Evolutionary conservation across 2,329 filamentous ascomycete genomes (phyloP), one percentile per base, ranked within the genome.

Genomic region (Sporothrix brasiliensis): DNA sequence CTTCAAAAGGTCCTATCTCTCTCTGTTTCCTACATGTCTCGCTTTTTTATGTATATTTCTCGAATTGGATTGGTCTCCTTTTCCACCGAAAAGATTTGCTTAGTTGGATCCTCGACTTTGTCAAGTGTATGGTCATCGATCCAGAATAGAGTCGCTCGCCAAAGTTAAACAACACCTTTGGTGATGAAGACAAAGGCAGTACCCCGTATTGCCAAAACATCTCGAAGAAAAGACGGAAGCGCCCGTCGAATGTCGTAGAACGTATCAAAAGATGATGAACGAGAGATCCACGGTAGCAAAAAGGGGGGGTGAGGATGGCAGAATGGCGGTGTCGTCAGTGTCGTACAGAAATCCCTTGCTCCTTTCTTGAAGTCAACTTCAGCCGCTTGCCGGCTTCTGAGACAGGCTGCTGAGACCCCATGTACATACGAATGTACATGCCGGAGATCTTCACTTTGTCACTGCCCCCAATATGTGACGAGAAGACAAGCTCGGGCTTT

Each of bases 301-400:
- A 53, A 60, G 21, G 19, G 30, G 34, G 56, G 11, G n/a, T n/a
- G 11, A 21, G n/a, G 21, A 41, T 9, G 58, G 39, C 34, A 34
- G 34, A 63, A 63, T 47, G 58, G 39, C 58, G 58, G 58, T 63
- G 58, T 63, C 58, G 58, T 19, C 58, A 4, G 39, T 47, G 58
- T 47, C 44, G 44, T 7, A 50, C 61, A 65, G 61, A 50, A 16
- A 49, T 11, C n/a, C 58, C 13, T 47, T 47, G 39, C 24, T 16
- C 34, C 44, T 50, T 47, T n/a, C 39, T 44, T 61, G n/a, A 24
- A 2, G n/a, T 63, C 39, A 63, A 47, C 58, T 3, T 63, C 58
- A 63, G 47, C 39, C 39, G 21, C 58, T 16, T 63, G 54, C 54
- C 16, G 30, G 54, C 30, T 39, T 16, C 54, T 34, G 53, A 27